Evolutionary conservation across 2,329 filamentous ascomycete species (phyloP), one percentile per base, ranked within the genome.

Genomic region (Fonsecaea erecta): DNA sequence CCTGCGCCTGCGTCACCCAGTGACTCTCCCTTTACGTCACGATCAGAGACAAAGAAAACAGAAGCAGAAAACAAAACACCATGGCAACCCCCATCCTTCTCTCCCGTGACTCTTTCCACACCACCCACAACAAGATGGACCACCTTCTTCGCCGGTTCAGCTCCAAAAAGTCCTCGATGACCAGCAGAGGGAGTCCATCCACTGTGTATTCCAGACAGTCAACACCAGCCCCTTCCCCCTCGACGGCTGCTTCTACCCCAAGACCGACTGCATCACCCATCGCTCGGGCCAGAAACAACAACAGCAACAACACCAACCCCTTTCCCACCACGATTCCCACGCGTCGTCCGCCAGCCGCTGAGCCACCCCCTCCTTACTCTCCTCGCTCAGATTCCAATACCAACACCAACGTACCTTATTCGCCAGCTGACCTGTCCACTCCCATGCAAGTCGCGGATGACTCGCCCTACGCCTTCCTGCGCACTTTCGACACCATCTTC

Each of bases 401-500:
- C 43, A 60, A 11, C 43, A 40, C 5, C 34, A 30, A 16, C 16
- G 51, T 54, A 9, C 67, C 62, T 4, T 61, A 53, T 52, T 60
- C 34, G n/a, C 54, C 58, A 18, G 59, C 66, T 26, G 67, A 61
- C 35, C 53, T 62, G 12, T 26, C 61, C 21, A 30, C 32, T 2
- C 48, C 60, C 60, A 76, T 77, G 11, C 75, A 75, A 40, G 74
- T 73, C 24, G 68, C 65, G 55, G 68, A 73, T 53, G 88, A 92
- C 70, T 89, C 92, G 72, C 85, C 83, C 1, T 95, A 91, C 74
- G 84, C 87, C 1, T 96, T 96, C 75, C 86, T 98, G 4, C 76
- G 79, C 48, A 83, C 83, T 16, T 97, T 97, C 75, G 92, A 98
- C 78, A 97, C 93, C 34, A 79, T 94, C 62, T 93, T 98, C 75